phyloP scores from a whole-genome alignment of 768 basidiomycete species.

The Rhodotorula kratochvilovae region DNA sequence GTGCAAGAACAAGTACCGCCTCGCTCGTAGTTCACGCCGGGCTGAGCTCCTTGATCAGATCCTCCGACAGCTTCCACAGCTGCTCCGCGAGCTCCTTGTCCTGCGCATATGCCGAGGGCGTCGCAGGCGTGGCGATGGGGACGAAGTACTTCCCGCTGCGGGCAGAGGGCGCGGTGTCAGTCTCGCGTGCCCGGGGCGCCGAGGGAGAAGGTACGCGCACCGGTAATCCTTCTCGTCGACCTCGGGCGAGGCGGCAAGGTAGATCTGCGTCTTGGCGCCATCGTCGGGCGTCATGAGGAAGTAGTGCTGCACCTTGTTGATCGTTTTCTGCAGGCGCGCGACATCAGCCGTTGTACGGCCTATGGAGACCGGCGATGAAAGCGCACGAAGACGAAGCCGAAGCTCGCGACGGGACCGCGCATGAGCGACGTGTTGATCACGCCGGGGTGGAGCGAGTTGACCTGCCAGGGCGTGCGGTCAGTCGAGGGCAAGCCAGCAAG shows the following conservation, averaged over 20 bases:
- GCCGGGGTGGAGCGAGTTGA: conserved; percentile 22
- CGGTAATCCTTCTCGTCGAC: conserved; percentile 37
- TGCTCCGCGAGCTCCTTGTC: conserved; percentile 28
- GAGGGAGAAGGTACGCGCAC: conserved; percentile 5
- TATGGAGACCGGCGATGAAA: not conserved
- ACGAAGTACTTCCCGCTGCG: conserved; percentile 38
- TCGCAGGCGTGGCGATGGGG: conserved; percentile 32
- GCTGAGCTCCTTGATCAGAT: conserved; percentile 49
- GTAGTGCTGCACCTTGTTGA: not conserved
- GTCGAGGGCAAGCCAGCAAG: not conserved
- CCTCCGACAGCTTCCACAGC: conserved; percentile 38
- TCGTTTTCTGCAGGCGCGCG: not conserved
- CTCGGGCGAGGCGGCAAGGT: conserved; percentile 38
- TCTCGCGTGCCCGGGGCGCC: too few species aligned
- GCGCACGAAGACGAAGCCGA: conserved; percentile 6
- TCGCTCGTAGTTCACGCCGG: too few species aligned
- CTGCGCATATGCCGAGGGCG: conserved; percentile 15
- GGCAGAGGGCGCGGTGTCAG: not conserved
- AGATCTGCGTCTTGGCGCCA: conserved; percentile 41
- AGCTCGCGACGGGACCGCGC: conserved; percentile 8
- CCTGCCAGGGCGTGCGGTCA: not conserved
- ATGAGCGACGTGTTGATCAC: conserved; percentile 19
- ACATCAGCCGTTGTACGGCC: not conserved
- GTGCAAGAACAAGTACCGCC: not conserved
- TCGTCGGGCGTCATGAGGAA: conserved; percentile 41